Percentiles rank a stretch among this genome's conserved stretches.
Conservation (phyloP, 2,329 filamentous ascomycete genomes). For the Botrytis fragariae region DNA sequence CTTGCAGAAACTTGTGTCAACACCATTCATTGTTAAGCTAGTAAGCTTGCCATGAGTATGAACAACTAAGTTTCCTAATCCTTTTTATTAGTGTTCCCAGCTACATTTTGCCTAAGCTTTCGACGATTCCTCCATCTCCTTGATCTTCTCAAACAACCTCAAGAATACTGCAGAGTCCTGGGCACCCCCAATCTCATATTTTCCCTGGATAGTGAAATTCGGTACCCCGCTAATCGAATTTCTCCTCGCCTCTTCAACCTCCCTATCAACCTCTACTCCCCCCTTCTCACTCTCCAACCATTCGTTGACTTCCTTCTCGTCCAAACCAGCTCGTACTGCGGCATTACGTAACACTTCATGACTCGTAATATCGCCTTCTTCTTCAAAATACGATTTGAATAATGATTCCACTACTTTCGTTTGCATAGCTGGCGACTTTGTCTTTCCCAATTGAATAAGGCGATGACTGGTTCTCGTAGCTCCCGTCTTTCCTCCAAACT, state of each 20-base stretch:
- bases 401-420: conserved; percentile 59
- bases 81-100: background rate
- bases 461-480: conserved; percentile 79
- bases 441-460: conserved; percentile 66
- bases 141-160: conserved; percentile 59
- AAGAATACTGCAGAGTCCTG: conserved; percentile 68
- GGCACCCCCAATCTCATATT: conserved; percentile 66
- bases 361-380: conserved; percentile 61
- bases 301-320: conserved; percentile 49
- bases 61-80: background rate
- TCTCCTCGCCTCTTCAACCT: conserved; percentile 41
- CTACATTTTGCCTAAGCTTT: conserved; percentile 23
- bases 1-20: background rate
- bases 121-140: conserved; percentile 34
- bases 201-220: conserved; percentile 69
- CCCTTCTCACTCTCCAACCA: conserved; percentile 56
- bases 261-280: conserved; percentile 43
- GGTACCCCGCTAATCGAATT: conserved; percentile 66
- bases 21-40: background rate
- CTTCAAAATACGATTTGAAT: conserved; percentile 65
- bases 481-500: conserved; percentile 67
- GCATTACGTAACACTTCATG: conserved; percentile 51
- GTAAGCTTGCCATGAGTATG: background rate
- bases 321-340: conserved; percentile 54
- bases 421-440: conserved; percentile 52